phyloP scores from a whole-genome alignment of 306 rosid genomes.

The Nissolia schottii region DNA sequence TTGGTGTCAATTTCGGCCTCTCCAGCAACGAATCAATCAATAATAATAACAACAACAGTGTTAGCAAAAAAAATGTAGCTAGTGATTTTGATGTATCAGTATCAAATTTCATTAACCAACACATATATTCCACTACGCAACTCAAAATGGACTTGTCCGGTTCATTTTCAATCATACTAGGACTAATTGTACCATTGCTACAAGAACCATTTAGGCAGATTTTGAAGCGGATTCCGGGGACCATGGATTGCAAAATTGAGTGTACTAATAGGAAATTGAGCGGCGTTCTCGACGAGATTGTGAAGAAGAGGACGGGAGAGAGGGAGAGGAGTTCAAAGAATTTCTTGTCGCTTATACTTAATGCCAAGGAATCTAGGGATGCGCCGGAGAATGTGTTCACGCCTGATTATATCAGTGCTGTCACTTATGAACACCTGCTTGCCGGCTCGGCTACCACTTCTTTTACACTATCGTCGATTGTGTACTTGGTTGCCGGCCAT shows the following conservation, averaged over 20 bases:
- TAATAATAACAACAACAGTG: background rate
- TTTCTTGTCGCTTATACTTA: conserved; percentile 64
- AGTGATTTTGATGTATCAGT: conserved; percentile 64
- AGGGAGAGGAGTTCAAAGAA: conserved; percentile 51
- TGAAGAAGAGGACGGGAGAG: conserved; percentile 57
- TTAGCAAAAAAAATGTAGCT: background rate
- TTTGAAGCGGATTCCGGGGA: conserved; percentile 68
- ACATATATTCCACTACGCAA: conserved; percentile 83
- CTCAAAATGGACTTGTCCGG: conserved; percentile 95
- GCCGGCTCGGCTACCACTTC: conserved; percentile 89
- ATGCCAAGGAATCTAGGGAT: conserved; percentile 60
- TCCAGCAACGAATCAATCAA: conserved; percentile 45
- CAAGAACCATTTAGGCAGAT: conserved; percentile 85
- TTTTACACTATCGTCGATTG: conserved; percentile 67
- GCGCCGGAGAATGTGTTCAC: conserved; percentile 52
- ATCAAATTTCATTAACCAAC: conserved; percentile 74
- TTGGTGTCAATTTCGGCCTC: conserved; percentile 87
- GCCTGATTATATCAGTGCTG: conserved; percentile 70
- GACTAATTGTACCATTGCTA: conserved; percentile 68
- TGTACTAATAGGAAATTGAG: conserved; percentile 43
- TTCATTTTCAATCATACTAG: conserved; percentile 84
- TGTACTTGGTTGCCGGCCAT: conserved; percentile 86
- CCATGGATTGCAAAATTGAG: conserved; percentile 86
- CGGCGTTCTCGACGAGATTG: conserved; percentile 68
- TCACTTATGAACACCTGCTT: conserved; percentile 83